A percentile compares a stretch with the other conserved stretches of the same genome.
Evolutionary conservation across 208 protist genomes (phyloP).

Genomic region (Plasmodiophora brassicae): DNA sequence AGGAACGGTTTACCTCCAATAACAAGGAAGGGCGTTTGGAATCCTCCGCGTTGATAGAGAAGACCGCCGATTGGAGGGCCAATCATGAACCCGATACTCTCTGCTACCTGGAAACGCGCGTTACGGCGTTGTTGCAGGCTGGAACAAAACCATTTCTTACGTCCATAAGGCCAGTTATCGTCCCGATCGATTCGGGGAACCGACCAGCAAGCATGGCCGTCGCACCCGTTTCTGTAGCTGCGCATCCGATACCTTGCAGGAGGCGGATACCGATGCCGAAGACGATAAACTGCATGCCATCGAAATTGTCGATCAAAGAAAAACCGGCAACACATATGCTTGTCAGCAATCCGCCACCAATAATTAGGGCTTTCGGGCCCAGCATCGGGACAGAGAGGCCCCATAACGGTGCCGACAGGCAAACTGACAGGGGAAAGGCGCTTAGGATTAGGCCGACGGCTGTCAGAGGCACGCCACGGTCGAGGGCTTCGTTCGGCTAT

Average conservation of each 20-base stretch:
- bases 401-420: not conserved
- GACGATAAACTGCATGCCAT: not conserved
- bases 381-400: not conserved
- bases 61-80: not conserved
- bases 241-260: conserved; percentile 16
- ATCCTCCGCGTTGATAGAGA: not conserved
- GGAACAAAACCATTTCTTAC: not conserved
- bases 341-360: not conserved
- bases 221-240: conserved; percentile 9
- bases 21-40: conserved; percentile 4
- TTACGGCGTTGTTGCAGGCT: not conserved
- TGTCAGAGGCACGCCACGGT: not conserved
- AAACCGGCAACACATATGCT: not conserved
- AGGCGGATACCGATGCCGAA: not conserved
- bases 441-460: not conserved
- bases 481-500: not conserved
- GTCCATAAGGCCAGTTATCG: conserved; percentile 5
- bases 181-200: conserved; percentile 20
- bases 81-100: conserved; percentile 14
- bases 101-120: not conserved
- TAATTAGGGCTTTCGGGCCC: not conserved
- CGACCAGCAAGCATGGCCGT: not conserved
- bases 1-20: conserved; percentile 14
- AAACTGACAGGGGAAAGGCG: not conserved
- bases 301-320: not conserved